Evolutionary conservation across 2,329 filamentous ascomycete species (phyloP).

Genomic region (Metarhizium guizhouense): DNA sequence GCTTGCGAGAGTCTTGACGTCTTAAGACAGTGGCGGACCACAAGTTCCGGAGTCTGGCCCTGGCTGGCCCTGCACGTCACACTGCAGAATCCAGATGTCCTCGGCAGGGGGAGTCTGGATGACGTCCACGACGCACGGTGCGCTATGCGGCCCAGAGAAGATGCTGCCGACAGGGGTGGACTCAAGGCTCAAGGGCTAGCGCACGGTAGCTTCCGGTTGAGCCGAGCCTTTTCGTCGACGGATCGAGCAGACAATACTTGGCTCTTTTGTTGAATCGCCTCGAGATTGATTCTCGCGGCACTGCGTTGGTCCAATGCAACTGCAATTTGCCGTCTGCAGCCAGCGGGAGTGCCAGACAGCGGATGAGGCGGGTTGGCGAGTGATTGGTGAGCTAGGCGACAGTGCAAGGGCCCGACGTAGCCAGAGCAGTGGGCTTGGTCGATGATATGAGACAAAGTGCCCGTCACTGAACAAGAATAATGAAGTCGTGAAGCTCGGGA

Average conservation of each 20-base stretch:
- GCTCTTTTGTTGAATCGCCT: neutral
- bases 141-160: no score
- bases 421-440: neutral
- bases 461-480: neutral
- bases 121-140: neutral
- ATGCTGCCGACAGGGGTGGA: neutral
- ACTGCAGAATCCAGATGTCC: no score
- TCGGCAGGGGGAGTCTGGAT: neutral
- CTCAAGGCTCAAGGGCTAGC: neutral
- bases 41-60: neutral
- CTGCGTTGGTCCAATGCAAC: neutral
- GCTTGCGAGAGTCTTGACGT: neutral
- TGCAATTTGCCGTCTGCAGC: neutral
- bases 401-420: neutral
- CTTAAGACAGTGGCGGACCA: neutral
- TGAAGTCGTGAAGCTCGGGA: neutral
- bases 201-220: neutral
- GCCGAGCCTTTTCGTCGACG: neutral
- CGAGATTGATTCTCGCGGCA: neutral
- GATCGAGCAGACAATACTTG: neutral
- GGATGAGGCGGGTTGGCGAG: neutral
- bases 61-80: neutral
- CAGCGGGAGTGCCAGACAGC: neutral
- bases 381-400: neutral
- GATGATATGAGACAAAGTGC: neutral